Base-by-base conservation (phyloP, 495 filamentous ascomycete species). In the Lepraria neglecta region DNA sequence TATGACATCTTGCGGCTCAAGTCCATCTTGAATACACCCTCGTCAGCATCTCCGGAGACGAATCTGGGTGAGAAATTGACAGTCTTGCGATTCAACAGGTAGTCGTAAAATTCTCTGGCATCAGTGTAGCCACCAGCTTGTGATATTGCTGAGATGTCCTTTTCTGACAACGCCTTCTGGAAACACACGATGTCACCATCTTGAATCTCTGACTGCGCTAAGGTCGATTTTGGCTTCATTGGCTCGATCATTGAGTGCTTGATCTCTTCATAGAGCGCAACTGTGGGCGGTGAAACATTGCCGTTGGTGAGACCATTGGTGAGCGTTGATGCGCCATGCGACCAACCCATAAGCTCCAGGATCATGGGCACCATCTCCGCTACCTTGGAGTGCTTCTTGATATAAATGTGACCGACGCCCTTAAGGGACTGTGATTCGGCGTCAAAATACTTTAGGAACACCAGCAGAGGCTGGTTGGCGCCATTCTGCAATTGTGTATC, bases 181-280 rank as follows among this genome's bases (percentile, higher is more conserved):
- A 97, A 96, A 65, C 91, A 96, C 35, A 99, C 83, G 66, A 99
- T 96, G 70, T 99, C 94, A 45, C 94, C 94, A 69, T 97, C 92
- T 68, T 97, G 92, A 46, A 99, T 89, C 71, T 99, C 94, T 3
- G 92, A 91, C 57, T 89, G 84, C 52, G 88, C 85, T 61, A 99
- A 82, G 0, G 90, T 87, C 67, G 89, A 82, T 71, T 95, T 97
- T 1, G 86, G 84, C 71, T 96, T 97, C 80, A 97, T 90, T 14
- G 82, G 77, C 65, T 99, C 94, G 67, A 99, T 95, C 92, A 97
- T 97, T 54, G 82, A 86, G 43, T 91, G 90, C 72, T 97, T 97
- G 75, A 99, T 97, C 73, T 99, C 94, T 80, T 97, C 92, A 72
- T 82, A 96, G n/a, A 97, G 80, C 51, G 74, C 71, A 27, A 80